Percentiles rank a stretch among this genome's conserved stretches.
These are phyloP conservation scores for Zalaria sp. DNA, from an alignment of 2,329 filamentous ascomycete genomes.

Conservation along the genomic window DNA sequence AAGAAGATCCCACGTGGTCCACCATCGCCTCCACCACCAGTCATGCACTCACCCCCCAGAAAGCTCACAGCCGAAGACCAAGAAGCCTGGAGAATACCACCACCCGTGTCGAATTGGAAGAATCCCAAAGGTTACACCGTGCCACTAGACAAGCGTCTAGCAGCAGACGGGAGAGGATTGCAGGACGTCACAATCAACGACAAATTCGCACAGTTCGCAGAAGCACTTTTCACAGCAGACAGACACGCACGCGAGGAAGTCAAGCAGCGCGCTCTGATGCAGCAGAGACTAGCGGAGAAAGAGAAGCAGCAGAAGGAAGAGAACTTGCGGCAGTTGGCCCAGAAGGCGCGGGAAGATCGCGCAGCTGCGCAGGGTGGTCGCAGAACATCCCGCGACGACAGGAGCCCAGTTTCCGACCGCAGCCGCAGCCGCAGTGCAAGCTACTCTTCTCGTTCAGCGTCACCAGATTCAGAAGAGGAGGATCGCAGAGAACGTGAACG, in stretches of 20 bases:
- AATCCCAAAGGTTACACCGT: constrained; percentile 98
- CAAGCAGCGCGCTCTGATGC: constrained; percentile 82
- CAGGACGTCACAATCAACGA: constrained; percentile 96
- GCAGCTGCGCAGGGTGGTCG: constrained; percentile 14
- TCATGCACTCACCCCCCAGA: constrained; percentile 87
- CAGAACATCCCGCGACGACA: constrained; percentile 5
- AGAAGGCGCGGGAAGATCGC: constrained; percentile 74
- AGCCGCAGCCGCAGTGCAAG: constrained; percentile 11
- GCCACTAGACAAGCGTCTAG: constrained; percentile 84
- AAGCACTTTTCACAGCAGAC: constrained; percentile 88
- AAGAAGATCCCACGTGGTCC: constrained; percentile 94
- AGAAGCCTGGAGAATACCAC: constrained; percentile 85
- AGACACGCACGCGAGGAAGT: constrained; percentile 92
- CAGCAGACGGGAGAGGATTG: constrained; percentile 79
- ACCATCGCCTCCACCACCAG: constrained; percentile 79
- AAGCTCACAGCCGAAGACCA: constrained; percentile 96
- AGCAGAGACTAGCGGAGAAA: constrained; percentile 90
- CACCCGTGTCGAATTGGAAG: constrained; percentile 96
- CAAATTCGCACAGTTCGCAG: constrained; percentile 92
- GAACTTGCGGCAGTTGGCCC: constrained; percentile 70
- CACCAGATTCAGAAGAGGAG: constrained; percentile 26
- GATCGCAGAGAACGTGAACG: constrained; percentile 54
- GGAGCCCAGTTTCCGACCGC: constrained; percentile 13
- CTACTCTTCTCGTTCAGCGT: constrained; percentile 16
- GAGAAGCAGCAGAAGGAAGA: constrained; percentile 93